Evolutionary conservation across 2,329 filamentous ascomycete species (phyloP).

Genomic region (Colletotrichum brevisporum): DNA sequence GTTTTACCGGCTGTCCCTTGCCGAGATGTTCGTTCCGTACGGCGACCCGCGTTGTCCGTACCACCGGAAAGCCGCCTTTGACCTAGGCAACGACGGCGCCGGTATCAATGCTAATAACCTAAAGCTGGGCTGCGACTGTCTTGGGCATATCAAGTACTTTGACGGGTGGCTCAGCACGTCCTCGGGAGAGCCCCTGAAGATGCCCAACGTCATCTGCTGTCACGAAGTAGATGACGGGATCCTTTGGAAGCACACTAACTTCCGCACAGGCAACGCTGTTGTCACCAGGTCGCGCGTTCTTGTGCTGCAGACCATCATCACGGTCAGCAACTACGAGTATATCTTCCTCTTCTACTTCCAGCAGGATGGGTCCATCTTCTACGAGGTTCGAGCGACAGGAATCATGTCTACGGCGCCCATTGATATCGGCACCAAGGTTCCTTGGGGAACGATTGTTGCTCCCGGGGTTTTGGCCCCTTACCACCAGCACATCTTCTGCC

Average conservation of each 20-base stretch:
- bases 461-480: constrained; percentile 75
- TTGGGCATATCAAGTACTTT: constrained; percentile 71
- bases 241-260: constrained; percentile 76
- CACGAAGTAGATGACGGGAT: constrained; percentile 68
- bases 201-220: constrained; percentile 54
- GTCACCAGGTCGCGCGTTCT: constrained; percentile 71
- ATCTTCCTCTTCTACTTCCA: constrained; percentile 62
- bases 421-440: constrained; percentile 65
- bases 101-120: constrained; percentile 78
- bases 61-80: constrained; percentile 78
- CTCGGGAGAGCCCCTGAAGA: constrained; percentile 48
- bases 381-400: constrained; percentile 56
- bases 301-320: constrained; percentile 76
- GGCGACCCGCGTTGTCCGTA: constrained; percentile 74
- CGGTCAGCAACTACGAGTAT: constrained; percentile 76
- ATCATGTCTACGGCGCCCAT: constrained; percentile 62
- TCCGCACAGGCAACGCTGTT: constrained; percentile 70
- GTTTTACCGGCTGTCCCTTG: constrained; percentile 77
- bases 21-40: constrained; percentile 81
- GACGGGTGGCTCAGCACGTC: constrained; percentile 51
- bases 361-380: constrained; percentile 62
- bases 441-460: constrained; percentile 75
- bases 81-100: constrained; percentile 77
- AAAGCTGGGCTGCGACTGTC: constrained; percentile 75
- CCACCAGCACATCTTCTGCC: constrained; percentile 78